A percentile compares a stretch with the other conserved stretches of the same genome.
These are phyloP conservation scores for Ustilago crameri DNA, from an alignment of 1,284 basidiomycete species.

Conservation along the genomic window DNA sequence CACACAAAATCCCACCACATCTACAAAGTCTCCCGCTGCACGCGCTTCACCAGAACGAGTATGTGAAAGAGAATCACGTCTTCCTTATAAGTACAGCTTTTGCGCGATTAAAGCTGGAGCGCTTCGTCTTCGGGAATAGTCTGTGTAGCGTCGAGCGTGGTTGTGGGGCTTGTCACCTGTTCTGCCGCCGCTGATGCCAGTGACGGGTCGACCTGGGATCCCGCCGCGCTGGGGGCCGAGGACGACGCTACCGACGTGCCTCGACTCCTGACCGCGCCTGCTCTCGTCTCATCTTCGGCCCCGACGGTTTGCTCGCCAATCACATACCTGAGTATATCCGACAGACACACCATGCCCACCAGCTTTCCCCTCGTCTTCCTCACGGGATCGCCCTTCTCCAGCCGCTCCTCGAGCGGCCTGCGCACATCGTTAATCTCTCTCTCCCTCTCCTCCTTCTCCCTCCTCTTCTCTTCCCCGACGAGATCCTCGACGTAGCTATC, in stretches of 20 bases:
- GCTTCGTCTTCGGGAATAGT: conserved; percentile 36
- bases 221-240: background rate
- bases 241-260: conserved; percentile 12
- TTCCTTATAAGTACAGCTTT: too few species aligned
- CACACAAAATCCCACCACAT: too few species aligned
- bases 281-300: background rate
- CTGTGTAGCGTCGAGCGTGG: conserved; percentile 21
- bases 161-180: conserved; percentile 6
- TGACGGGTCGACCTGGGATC: background rate
- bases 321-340: conserved; percentile 63
- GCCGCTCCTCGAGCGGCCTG: conserved; percentile 23
- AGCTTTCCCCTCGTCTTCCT: conserved; percentile 43
- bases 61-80: too few species aligned
- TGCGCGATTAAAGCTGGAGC: conserved; percentile 7
- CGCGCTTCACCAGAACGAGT: too few species aligned
- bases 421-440: conserved; percentile 18
- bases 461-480: conserved; percentile 18
- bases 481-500: conserved; percentile 36
- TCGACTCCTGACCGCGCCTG: conserved; percentile 13
- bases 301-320: conserved; percentile 43
- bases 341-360: conserved; percentile 64
- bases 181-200: background rate
- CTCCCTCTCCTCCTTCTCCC: conserved; percentile 9
- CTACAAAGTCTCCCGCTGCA: too few species aligned
- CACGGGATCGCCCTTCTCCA: conserved; percentile 51